These are phyloP conservation scores for Pinus taeda DNA, from an alignment of 75 land plant genomes.

Conservation along the genomic window DNA sequence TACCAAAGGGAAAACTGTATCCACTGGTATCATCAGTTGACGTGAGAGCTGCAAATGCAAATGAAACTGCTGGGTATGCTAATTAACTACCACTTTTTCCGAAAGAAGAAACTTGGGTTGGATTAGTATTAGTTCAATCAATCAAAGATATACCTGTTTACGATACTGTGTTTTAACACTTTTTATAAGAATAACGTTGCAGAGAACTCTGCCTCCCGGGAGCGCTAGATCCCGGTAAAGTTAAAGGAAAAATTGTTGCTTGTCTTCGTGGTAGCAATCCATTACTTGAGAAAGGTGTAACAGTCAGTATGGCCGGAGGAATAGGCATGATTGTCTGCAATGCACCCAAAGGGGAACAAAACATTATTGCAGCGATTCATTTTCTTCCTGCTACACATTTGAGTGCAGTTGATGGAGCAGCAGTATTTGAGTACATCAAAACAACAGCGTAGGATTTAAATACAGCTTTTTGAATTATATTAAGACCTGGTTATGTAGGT, in stretches of 20 bases:
- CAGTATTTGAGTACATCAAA: conserved; percentile 48
- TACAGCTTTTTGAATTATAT: background rate
- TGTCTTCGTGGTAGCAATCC: conserved; percentile 17
- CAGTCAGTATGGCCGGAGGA: conserved; percentile 31
- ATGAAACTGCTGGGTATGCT: background rate
- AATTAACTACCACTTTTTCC: background rate
- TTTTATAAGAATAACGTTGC: conserved; percentile 3
- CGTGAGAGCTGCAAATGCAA: background rate
- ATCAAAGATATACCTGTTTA: background rate
- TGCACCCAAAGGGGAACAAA: conserved; percentile 6
- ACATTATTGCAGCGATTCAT: conserved; percentile 32
- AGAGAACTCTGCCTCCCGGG: conserved; percentile 12
- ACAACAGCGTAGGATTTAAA: conserved; percentile 32
- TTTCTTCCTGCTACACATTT: conserved; percentile 51
- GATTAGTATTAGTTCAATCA: background rate
- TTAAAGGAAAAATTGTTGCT: conserved; percentile 24
- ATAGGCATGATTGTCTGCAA: conserved; percentile 32
- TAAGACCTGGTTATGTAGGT: background rate
- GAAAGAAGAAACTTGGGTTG: background rate
- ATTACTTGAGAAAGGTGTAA: conserved; percentile 2
- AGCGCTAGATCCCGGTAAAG: conserved; percentile 24
- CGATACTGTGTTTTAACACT: background rate
- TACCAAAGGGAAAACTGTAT: background rate
- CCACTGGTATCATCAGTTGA: conserved; percentile 15
- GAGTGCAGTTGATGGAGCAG: conserved; percentile 20